Evolutionary conservation across 2,329 filamentous ascomycete genomes (phyloP).

Genomic region (Microcyclosporella mali): DNA sequence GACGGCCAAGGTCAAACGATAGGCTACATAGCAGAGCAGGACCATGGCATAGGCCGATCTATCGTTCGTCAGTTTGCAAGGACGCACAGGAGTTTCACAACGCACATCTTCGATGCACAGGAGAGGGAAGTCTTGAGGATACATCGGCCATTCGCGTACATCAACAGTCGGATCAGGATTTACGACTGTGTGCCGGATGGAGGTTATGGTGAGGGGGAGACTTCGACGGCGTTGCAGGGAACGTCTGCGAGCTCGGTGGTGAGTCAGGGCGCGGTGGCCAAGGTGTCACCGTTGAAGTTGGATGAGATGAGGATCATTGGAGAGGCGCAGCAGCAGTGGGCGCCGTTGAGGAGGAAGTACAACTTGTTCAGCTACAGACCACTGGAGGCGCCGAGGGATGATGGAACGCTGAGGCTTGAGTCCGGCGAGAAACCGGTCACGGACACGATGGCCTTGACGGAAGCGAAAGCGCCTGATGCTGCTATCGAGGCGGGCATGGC

Average conservation of each 20-base stretch:
- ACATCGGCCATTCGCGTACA: conserved; percentile 58
- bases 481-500: conserved; percentile 43
- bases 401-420: conserved; percentile 29
- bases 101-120: conserved; percentile 57
- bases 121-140: conserved; percentile 57
- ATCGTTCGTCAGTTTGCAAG: conserved; percentile 55
- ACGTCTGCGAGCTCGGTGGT: conserved; percentile 39
- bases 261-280: conserved; percentile 40
- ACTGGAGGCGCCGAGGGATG: conserved; percentile 29
- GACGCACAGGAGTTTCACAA: conserved; percentile 59
- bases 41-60: conserved; percentile 52
- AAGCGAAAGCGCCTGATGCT: conserved; percentile 37
- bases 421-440: conserved; percentile 38
- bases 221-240: conserved; percentile 40
- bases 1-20: conserved; percentile 58
- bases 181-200: conserved; percentile 46
- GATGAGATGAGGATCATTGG: conserved; percentile 58
- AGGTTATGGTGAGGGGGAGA: conserved; percentile 29
- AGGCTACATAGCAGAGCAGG: conserved; percentile 59
- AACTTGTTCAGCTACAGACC: conserved; percentile 56
- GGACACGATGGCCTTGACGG: conserved; percentile 41
- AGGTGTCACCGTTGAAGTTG: conserved; percentile 49
- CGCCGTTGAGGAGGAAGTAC: conserved; percentile 56
- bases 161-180: conserved; percentile 53
- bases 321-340: conserved; percentile 59